These are phyloP conservation scores for Mariannaea sp. DNA, from an alignment of 2,329 filamentous ascomycete genomes.

Conservation along the genomic window DNA sequence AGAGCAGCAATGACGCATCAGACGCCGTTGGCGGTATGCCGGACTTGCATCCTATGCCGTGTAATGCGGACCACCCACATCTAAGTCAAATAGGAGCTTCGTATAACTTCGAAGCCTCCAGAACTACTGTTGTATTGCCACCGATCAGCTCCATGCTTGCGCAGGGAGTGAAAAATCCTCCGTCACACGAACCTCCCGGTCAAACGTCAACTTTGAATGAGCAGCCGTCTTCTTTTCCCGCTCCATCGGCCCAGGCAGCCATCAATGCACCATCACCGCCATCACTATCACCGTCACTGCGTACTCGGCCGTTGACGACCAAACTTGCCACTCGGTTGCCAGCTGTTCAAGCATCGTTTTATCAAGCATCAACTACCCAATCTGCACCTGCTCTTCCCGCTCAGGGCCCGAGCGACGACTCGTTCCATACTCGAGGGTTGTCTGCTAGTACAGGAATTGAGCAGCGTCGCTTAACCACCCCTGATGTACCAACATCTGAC, in stretches of 20 bases:
- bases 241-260: neutral
- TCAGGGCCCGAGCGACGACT: neutral
- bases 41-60: neutral
- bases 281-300: neutral
- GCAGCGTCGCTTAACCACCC: neutral
- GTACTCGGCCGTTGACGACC: neutral
- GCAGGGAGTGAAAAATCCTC: neutral
- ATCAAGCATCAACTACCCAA: neutral
- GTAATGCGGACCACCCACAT: neutral
- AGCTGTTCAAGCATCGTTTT: neutral
- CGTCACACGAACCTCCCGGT: neutral
- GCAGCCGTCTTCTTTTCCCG: neutral
- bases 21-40: neutral
- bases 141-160: neutral
- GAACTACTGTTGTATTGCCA: neutral
- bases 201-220: neutral
- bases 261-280: neutral
- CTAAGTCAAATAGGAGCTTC: neutral
- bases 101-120: neutral
- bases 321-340: neutral
- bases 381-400: neutral
- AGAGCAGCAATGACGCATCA: neutral
- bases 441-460: neutral
- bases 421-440: neutral
- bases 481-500: neutral